Conservation (phyloP, 2,329 filamentous ascomycete genomes). For the Rutstroemia sp. region DNA sequence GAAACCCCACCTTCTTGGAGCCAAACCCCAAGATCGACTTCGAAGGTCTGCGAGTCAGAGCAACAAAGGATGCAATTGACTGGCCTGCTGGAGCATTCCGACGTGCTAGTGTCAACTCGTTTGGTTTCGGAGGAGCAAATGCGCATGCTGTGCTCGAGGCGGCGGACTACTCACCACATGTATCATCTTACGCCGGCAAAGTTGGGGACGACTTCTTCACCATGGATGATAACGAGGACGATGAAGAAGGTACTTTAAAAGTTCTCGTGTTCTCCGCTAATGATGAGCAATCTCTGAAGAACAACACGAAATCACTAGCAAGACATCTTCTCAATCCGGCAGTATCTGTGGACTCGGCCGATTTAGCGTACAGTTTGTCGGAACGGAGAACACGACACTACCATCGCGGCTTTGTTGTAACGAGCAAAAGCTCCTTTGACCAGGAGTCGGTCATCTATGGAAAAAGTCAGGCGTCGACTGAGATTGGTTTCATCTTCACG, state of each 20-base stretch:
- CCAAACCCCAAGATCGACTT: conserved; percentile 26
- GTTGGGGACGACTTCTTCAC: neutral
- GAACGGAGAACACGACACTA: conserved; percentile 15
- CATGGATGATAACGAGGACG: conserved; percentile 1
- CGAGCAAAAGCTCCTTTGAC: neutral
- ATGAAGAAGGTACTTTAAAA: neutral
- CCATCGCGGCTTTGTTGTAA: neutral
- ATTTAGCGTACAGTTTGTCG: conserved; percentile 24
- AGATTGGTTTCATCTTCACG: conserved; percentile 18
- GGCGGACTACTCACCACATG: neutral
- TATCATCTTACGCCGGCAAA: neutral
- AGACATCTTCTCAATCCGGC: conserved; percentile 7
- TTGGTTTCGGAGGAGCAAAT: conserved; percentile 23
- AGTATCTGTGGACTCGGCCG: neutral
- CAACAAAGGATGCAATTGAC: conserved; percentile 1
- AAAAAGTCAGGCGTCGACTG: neutral
- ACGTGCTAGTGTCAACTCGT: conserved; percentile 35
- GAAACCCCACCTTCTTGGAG: conserved; percentile 34
- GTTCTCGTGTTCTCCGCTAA: conserved; percentile 9
- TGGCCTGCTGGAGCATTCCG: conserved; percentile 31
- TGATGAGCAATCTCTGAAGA: conserved; percentile 4
- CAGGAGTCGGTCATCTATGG: neutral
- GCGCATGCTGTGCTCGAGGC: conserved; percentile 23
- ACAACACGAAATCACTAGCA: neutral
- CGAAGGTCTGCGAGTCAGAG: conserved; percentile 29